Percentiles rank a stretch among this genome's conserved stretches.
phyloP scores from a whole-genome alignment of 1,284 basidiomycete species.

The Marasmius fiardii region DNA sequence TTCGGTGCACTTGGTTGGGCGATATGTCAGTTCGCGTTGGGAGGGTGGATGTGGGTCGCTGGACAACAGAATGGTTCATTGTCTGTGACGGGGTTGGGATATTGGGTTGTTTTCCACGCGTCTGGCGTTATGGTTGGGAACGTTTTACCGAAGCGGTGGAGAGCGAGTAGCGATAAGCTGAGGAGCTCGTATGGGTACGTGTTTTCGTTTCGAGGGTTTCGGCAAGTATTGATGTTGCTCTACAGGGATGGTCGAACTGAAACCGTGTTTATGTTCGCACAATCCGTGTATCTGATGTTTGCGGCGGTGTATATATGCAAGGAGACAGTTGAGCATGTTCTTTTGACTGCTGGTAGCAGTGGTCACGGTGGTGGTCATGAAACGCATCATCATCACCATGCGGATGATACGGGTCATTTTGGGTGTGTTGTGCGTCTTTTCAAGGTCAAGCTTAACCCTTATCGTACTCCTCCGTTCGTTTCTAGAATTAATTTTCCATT shows the following conservation, averaged over 20 bases:
- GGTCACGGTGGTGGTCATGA: slow-evolving; percentile 29
- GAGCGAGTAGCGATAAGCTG: slow-evolving; percentile 20
- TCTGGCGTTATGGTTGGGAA: slow-evolving; percentile 68
- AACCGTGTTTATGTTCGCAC: slow-evolving; percentile 82
- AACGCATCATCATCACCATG: slow-evolving; percentile 61
- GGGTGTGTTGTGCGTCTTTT: slow-evolving; percentile 22
- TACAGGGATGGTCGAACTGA: slow-evolving; percentile 69
- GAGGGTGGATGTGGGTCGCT: slow-evolving; percentile 82
- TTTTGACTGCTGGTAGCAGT: slow-evolving; percentile 50
- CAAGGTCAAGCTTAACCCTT: not conserved
- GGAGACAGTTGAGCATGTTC: slow-evolving; percentile 83
- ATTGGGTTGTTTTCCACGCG: slow-evolving; percentile 95
- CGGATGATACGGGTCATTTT: slow-evolving; percentile 27
- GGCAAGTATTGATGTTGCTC: not conserved
- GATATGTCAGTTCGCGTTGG: slow-evolving; percentile 54
- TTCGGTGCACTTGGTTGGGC: slow-evolving; percentile 6
- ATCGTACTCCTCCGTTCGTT: not conserved
- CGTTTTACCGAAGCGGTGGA: slow-evolving; percentile 41
- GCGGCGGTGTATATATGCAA: slow-evolving; percentile 91
- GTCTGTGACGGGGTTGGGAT: slow-evolving; percentile 87
- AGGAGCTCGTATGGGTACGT: slow-evolving; percentile 69
- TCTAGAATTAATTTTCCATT: slow-evolving; percentile 69
- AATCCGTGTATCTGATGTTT: slow-evolving; percentile 88
- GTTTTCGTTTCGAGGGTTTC: slow-evolving; percentile 1
- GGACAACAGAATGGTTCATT: slow-evolving; percentile 90